Conservation (phyloP, 2,329 filamentous ascomycete genomes). For the Curvularia spicifera region DNA sequence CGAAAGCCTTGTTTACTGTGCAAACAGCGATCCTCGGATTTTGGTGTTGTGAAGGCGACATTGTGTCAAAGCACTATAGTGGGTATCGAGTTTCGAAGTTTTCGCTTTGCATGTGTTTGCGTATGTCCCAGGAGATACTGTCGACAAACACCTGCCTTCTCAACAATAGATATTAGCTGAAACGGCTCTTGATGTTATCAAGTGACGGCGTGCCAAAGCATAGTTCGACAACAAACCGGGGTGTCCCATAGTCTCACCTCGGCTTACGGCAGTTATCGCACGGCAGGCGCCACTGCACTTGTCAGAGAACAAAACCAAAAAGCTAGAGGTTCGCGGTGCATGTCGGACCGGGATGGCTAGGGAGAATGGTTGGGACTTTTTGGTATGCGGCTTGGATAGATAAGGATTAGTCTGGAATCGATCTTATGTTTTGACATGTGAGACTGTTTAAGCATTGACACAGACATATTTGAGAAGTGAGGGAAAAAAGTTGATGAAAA, state of each 20-base stretch:
- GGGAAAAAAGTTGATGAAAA: background rate
- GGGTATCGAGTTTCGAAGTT: background rate
- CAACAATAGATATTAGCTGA: background rate
- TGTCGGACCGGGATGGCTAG: background rate
- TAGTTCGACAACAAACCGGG: background rate
- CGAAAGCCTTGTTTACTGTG: background rate
- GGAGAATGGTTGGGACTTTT: background rate
- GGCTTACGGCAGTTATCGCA: background rate
- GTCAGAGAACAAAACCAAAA: background rate
- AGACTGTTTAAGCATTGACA: background rate
- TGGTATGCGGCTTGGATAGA: background rate
- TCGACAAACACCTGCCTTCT: background rate
- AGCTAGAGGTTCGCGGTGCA: background rate
- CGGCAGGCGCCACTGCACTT: background rate
- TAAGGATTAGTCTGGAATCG: background rate
- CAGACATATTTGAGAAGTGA: background rate
- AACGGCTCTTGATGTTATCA: background rate
- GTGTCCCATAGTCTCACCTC: background rate
- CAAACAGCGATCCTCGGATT: background rate
- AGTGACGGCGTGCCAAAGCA: conserved; percentile 1
- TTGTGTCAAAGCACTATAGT: background rate
- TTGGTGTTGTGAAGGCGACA: background rate
- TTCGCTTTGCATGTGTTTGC: background rate
- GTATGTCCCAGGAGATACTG: background rate
- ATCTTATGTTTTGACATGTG: background rate